Base-by-base conservation (phyloP, 495 filamentous ascomycete genomes). In the Clavariopsis aquatica region DNA sequence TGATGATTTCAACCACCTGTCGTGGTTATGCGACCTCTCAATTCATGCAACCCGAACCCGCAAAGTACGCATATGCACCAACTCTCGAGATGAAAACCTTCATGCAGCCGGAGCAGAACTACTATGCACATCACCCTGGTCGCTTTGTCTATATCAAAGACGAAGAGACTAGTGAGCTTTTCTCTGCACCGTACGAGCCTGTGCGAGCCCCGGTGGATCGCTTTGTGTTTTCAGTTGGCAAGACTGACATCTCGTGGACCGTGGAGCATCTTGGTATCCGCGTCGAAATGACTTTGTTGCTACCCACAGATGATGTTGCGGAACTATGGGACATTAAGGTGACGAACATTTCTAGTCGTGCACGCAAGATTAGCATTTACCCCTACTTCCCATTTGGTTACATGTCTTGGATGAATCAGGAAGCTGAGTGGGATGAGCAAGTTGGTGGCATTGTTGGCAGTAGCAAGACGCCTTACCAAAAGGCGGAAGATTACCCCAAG, bases 401-500 rank as follows among this genome's bases (percentile, higher is more conserved):
- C 74, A 83, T 82, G 80, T 83, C 82, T 34, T 84, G 82, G 82
- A 84, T 84, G 81, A 83, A 83, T 72, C 82, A 84, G 67, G 79
- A 78, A 29, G 82, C 78, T 49, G 79, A 82, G 59, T 83, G 78
- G 74, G 73, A 77, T 36, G 12, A 65, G 19, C 77, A 83, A 22
- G 71, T 84, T 17, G 72, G 76, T 28, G 82, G 78, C 38, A 66
- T 84, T 10, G 73, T 84, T 28, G 78, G 73, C 49, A 82, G 72
- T 73, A 77, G 78, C 58, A 75, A 82, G 55, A 83, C 81, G 10
- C 82, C 81, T 3, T 84, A 84, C 71, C 82, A 84, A 58, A 83
- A 82, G 68, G 79, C 80, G 7, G 65, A 74, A 56, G 82, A 84
- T 49, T 83, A 81, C 69, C 82, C 80, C 74, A 83, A 83, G 75